phyloP scores from a whole-genome alignment of 306 rosid genomes.

The Quercus alba region DNA sequence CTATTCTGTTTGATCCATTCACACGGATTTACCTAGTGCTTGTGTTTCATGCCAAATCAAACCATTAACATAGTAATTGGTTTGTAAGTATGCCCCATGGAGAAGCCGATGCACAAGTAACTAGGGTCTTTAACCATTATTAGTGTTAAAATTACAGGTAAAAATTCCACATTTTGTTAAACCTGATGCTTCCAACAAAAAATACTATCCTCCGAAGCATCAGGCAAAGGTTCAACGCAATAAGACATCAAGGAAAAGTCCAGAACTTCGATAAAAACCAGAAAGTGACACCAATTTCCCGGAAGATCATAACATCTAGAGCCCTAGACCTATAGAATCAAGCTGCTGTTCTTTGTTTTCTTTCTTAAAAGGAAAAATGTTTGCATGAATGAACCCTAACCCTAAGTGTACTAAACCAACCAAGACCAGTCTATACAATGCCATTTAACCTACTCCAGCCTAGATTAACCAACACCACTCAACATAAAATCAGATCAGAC shows the following conservation, averaged over 20 bases:
- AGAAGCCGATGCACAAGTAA: neutral
- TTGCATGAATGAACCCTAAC: conserved; percentile 67
- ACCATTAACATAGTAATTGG: neutral
- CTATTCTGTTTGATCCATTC: neutral
- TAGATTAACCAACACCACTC: neutral
- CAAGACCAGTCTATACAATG: neutral
- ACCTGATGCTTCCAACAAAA: neutral
- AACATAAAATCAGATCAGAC: neutral
- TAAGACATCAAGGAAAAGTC: neutral
- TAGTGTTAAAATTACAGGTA: neutral
- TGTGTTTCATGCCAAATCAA: neutral
- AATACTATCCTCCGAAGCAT: neutral
- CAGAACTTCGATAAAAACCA: neutral
- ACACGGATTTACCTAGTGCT: neutral
- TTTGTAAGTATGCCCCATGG: neutral
- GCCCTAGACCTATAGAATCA: neutral
- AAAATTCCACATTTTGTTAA: neutral
- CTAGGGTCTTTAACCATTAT: neutral
- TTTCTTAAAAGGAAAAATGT: neutral
- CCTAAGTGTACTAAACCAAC: conserved; percentile 33
- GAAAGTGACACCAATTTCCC: conserved; percentile 10
- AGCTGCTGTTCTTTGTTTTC: neutral
- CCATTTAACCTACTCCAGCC: neutral
- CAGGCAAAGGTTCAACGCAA: neutral
- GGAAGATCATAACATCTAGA: neutral